Evolutionary conservation across 768 basidiomycete species (phyloP), one percentile per base, ranked within the genome.

Genomic region (Nidularia pulvinata): DNA sequence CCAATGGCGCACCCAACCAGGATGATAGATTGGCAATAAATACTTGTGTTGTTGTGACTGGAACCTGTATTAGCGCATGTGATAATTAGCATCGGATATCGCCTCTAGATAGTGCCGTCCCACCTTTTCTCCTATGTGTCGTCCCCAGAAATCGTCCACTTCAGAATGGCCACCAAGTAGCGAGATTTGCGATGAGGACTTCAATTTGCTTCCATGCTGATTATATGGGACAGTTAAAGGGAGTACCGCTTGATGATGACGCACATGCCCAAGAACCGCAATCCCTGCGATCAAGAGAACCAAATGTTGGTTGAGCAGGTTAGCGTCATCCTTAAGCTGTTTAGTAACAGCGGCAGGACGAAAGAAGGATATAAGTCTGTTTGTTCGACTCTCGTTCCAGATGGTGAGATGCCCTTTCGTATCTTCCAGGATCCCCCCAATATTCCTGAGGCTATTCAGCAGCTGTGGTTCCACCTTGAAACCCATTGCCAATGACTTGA

Each of bases 51-150:
- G 44, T 34, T 6, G 48, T 37, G 33, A 56, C 55, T 13, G 47
- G 35, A 9, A 53, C 44, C 54, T 49, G 30, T 13, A 39, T n/a
- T n/a, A n/a, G n/a, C n/a, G n/a, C n/a, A n/a, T n/a, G n/a, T n/a
- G n/a, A n/a, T n/a, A n/a, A n/a, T n/a, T n/a, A n/a, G n/a, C n/a
- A n/a, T n/a, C n/a, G n/a, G n/a, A n/a, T n/a, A n/a, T n/a, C n/a
- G n/a, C n/a, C n/a, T n/a, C n/a, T n/a, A n/a, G n/a, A n/a, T n/a
- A n/a, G n/a, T n/a, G n/a, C n/a, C n/a, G n/a, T 53, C 56, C 43
- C 36, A 61, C 65, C 59, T 66, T 57, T 6, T 55, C 56, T n/a
- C 65, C 65, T 16, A 67, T 50, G 39, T 59, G 59, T 9, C 51
- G 55, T 5, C 51, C 46, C 67, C 67, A 67, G 45, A 69, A 67